Base-by-base conservation (phyloP, 148 eudicot genomes). In the Polygonum aviculare region DNA sequence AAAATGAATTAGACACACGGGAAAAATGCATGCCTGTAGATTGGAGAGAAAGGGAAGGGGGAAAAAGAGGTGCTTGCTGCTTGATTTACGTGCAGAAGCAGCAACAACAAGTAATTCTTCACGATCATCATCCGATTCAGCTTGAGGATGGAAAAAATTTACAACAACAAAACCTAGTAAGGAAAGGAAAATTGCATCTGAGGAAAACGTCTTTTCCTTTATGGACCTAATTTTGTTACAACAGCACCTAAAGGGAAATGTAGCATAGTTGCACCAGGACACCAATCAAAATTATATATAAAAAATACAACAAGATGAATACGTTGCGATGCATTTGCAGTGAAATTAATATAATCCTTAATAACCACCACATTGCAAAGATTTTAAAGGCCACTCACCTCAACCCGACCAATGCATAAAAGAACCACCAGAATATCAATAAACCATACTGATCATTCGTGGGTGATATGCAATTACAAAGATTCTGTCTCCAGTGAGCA, bases 91-190 rank as follows among this genome's bases (percentile, higher is more conserved):
- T 63, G 90, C 88, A 75, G 85, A 69, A 77, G 86, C 78, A 44
- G 90, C 88, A 74, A 88, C 90, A 26, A 84, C 86, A 60, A 87
- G 74, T 67, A 85, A 73, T 73, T 87, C 88, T 78, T 87, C 88
- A 80, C 39, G 86, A 76, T 85, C 90, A 81, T 83, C 88, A 77
- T 83, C 82, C 15, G 84, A 76, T 78, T 87, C 90, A 79, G 79
- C 87, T 83, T 82, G 16, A 71, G 35, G 50, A 69, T 26, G 22
- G 11, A 72, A 67, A 49, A 45, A 35, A 72, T n/a, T 72, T 41
- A 12, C 15, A 9, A 39, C 18, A 0, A 39, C 39, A 16, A 71
- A 71, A 40, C 18, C 21, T 41, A 48, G 1, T 5, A 35, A 7
- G 44, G 44, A 19, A 36, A 36, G 36, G 16, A 36, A 1, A 44